Base-by-base conservation (phyloP, 2,329 filamentous ascomycete species). In the Canariomyces notabilis region DNA sequence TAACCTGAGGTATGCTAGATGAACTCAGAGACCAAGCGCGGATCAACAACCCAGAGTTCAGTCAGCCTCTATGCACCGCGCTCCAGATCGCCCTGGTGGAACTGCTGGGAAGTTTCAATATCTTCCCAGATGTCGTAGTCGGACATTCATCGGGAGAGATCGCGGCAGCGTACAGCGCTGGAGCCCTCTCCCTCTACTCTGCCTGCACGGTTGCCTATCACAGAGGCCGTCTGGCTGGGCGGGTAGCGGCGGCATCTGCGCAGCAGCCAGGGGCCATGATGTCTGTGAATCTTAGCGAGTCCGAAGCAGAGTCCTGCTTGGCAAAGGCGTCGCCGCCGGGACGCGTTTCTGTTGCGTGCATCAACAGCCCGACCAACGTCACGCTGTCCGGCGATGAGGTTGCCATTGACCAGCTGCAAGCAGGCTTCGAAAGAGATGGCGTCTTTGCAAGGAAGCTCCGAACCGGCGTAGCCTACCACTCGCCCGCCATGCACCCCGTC, bases 101-200 rank as follows among this genome's bases (percentile, higher is more conserved):
- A 12, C 14, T 29, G 14, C 26, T 29, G 9, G 14, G 14, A 12
- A 29, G 26, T 12, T 29, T 29, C 7, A 12, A 12, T 12, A 58
- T 74, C 3, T 36, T 29, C 2, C 64, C 67, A 0, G 26, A 54
- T 4, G 62, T 59, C 1, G 67, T 69, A 0, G 59, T 71, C 7
- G 70, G 69, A 0, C 70, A 73, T 42, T 69, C 66, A 0, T 62
- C 58, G 2, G 70, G 70, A 1, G 70, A 73, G 49, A 68, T 72
- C 26, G 69, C 64, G 0, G 70, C 69, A 2, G 68, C 69, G 0
- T 29, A 29, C 26, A 29, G 9, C 26, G 14, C 14, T 29, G 26
- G 26, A 4, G 26, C 26, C 14, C 26, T 29, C 8, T 29, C 26
- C 4, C 26, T 29, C 14, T 12, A 29, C 14, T 29, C 26, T 4